Base-by-base conservation (phyloP, 2,329 filamentous ascomycete species). In the Fusarium piperis region DNA sequence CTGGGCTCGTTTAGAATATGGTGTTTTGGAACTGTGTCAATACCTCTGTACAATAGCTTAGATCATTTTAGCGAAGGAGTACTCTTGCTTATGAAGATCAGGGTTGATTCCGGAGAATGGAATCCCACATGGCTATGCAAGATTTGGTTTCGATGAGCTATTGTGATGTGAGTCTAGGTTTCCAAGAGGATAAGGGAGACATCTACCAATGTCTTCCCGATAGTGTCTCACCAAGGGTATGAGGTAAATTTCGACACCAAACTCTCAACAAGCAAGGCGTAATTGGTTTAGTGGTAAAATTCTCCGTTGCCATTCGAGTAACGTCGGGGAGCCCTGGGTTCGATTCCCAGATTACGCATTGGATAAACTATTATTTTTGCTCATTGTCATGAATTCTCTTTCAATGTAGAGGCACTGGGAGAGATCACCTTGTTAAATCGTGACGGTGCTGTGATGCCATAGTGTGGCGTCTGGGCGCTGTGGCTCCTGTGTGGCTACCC, bases 11-110 rank as follows among this genome's bases (percentile, higher is more conserved):
- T 46, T 70, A 72, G 62, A 68, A 65, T 63, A 70, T 16, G 68
- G 70, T 76, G 65, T 75, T 70, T 70, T 61, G 64, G 67, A 58
- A 60, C 61, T 70, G 60, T 59, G 62, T 74, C 56, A 55, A 64
- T 73, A 65, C 57, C 57, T 61, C 59, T 74, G 75, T 78, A 76
- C 67, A 74, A 65, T 71, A 78, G 73, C 39, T 58, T 68, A 71
- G 67, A 73, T 73, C 68, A 74, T 74, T 75, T 51, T 77, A 77
- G 75, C 75, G 75, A 73, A 68, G 74, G 73, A 76, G 76, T 73
- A 74, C 51, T 58, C 61, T 66, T 77, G 69, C 71, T 77, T 77
- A 65, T 68, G 67, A 68, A 62, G 58, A 74, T 67, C 53, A 68
- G 64, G 38, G 36, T 38, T 32, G 67, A 62, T 62, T 44, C 38